phyloP scores from a whole-genome alignment of 306 rosid genomes.

The Castanea crenata region DNA sequence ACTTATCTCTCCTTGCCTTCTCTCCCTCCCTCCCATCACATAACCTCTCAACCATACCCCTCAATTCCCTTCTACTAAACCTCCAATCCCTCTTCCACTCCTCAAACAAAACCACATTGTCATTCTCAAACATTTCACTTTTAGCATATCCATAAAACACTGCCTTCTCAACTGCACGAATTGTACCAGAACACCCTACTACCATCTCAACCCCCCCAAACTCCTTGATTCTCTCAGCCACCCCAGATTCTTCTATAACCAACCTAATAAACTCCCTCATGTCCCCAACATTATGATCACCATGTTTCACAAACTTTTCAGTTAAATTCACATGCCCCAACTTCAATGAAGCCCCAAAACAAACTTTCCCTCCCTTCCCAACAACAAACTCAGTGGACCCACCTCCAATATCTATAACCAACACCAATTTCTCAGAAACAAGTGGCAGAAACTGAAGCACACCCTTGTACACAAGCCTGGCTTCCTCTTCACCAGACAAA shows the following conservation, averaged over 20 bases:
- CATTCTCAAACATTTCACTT: slow-evolving; percentile 4
- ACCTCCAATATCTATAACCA: slow-evolving; percentile 42
- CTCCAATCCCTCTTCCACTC: slow-evolving; percentile 31
- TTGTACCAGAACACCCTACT: slow-evolving; percentile 41
- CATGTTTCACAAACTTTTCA: slow-evolving; percentile 19
- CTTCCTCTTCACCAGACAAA: slow-evolving; percentile 45
- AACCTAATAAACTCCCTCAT: slow-evolving; percentile 30
- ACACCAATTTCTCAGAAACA: slow-evolving; percentile 18
- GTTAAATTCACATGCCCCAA: slow-evolving; percentile 43
- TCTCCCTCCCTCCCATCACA: slow-evolving; percentile 27
- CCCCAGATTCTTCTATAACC: slow-evolving; percentile 25
- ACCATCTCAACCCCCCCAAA: slow-evolving; percentile 30
- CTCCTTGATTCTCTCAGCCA: slow-evolving; percentile 20
- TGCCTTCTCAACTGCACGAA: slow-evolving; percentile 34
- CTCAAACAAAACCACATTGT: slow-evolving; percentile 8
- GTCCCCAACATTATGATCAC: background rate
- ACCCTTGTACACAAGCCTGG: slow-evolving; percentile 37
- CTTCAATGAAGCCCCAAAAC: slow-evolving; percentile 31
- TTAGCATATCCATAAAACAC: slow-evolving; percentile 12
- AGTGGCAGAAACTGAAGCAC: slow-evolving; percentile 30
- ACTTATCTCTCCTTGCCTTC: slow-evolving; percentile 15
- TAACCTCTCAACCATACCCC: slow-evolving; percentile 27
- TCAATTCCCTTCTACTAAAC: slow-evolving; percentile 32
- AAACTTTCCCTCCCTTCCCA: slow-evolving; percentile 29
- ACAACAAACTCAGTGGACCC: slow-evolving; percentile 49